Base-by-base conservation (phyloP, 2,329 filamentous ascomycete genomes). In the Arthrinium puccinioides region DNA sequence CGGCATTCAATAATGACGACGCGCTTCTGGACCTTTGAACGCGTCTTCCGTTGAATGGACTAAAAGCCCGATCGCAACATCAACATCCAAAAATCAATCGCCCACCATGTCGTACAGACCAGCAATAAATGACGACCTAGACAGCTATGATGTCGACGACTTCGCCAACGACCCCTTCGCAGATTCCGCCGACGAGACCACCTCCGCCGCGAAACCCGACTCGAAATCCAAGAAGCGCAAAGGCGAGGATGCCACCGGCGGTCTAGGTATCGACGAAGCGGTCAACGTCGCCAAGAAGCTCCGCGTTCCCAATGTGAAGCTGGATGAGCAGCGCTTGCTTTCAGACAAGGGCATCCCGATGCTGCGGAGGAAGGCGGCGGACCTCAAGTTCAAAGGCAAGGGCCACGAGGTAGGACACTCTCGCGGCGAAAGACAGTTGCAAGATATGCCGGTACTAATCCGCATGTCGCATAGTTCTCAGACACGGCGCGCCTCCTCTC, bases 211-310 rank as follows among this genome's bases (percentile, higher is more conserved):
- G 0, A 49, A 35, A 39, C 51, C 40, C 26, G 50, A 38, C 29
- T 3, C 42, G 5, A 44, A 56, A 23, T 55, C 60, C 42, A 71
- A 67, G 44, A 73, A 74, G 47, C 69, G 65, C 29, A 70, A 71
- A 40, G n/a, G n/a, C n/a, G n/a, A n/a, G n/a, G 65, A 64, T 18
- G 57, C 62, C 2, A 63, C 71, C 20, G 70, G 70, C 1, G n/a
- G n/a, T n/a, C 63, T 94, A 3, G 88, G 89, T 31, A 79, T 96
- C 39, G 89, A 97, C 46, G 79, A 94, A 53, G 87, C 94, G 51
- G 76, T 98, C 37, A 82, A 86, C 38, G 73, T 96, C 5, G 76
- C 75, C 27, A 95, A 87, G 62, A 84, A 84, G 50, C 74, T 80
- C 24, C 74, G 79, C 44, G 66, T 58, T 0, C 87, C 88, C 2